A percentile compares a stretch with the other conserved stretches of the same genome.
phyloP scores from a whole-genome alignment of 2,329 filamentous ascomycete species.

The Diaporthe humulicola region DNA sequence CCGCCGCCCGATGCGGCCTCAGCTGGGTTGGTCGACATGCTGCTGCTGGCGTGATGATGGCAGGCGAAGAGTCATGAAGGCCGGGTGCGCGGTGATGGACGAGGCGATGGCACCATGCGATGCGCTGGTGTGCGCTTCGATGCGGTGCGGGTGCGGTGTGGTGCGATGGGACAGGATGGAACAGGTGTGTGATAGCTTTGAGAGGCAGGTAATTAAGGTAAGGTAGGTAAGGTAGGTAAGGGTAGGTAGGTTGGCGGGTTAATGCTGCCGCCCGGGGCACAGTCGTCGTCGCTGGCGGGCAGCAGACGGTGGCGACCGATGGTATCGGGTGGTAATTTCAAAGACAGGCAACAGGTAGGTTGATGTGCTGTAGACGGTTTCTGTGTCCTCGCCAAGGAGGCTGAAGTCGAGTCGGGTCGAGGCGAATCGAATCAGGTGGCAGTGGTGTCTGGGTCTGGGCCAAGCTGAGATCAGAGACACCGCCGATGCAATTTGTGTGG shows the following conservation, averaged over 20 bases:
- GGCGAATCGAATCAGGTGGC: conserved; percentile 27
- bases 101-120: conserved; percentile 29
- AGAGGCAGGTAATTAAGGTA: neutral
- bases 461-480: conserved; percentile 36
- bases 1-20: conserved; percentile 58
- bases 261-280: conserved; percentile 2
- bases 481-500: conserved; percentile 20
- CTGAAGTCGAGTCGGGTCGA: conserved; percentile 25
- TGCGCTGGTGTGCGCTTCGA: conserved; percentile 10
- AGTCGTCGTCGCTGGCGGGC: conserved; percentile 19
- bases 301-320: conserved; percentile 9
- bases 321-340: neutral
- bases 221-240: too few species aligned
- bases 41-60: conserved; percentile 18
- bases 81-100: conserved; percentile 1
- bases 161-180: conserved; percentile 18
- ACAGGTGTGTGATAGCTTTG: neutral
- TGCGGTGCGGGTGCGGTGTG: neutral
- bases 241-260: neutral
- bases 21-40: conserved; percentile 62
- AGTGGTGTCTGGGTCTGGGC: conserved; percentile 27
- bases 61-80: conserved; percentile 31
- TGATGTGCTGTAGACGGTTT: neutral
- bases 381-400: conserved; percentile 29
- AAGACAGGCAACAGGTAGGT: neutral